phyloP scores from a whole-genome alignment of 2,329 filamentous ascomycete genomes.

The Blumeriella jaapii region DNA sequence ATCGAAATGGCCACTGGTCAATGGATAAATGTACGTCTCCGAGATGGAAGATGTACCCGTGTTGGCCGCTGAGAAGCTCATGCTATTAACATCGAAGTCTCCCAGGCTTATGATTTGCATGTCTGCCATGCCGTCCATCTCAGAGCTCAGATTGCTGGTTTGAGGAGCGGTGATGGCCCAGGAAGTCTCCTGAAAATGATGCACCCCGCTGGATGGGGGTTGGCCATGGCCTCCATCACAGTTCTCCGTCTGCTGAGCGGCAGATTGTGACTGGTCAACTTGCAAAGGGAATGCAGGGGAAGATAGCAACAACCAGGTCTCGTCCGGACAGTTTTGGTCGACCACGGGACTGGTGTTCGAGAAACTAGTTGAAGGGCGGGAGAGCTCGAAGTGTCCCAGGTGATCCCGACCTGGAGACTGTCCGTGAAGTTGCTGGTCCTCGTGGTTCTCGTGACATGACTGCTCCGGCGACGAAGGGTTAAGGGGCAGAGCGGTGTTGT shows the following conservation, averaged over 20 bases:
- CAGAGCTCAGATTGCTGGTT: conserved; percentile 7
- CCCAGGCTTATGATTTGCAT: conserved; percentile 17
- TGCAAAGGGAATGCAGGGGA: conserved; percentile 16
- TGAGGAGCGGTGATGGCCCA: conserved; percentile 13
- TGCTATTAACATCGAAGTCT: conserved; percentile 14
- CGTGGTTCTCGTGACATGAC: not conserved
- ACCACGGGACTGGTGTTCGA: conserved; percentile 8
- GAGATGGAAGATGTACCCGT: conserved; percentile 17
- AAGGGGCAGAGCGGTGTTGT: not conserved
- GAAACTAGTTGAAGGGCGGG: conserved; percentile 3
- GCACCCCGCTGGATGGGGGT: conserved; percentile 10
- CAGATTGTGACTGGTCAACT: conserved; percentile 9
- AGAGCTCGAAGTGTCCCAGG: conserved; percentile 7
- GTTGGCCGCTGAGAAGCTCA: conserved; percentile 11
- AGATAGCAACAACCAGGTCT: conserved; percentile 8
- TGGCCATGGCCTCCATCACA: conserved; percentile 10
- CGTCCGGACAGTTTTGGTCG: conserved; percentile 10
- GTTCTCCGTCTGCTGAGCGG: conserved; percentile 4
- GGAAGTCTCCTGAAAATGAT: conserved; percentile 12
- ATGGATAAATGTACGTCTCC: conserved; percentile 17
- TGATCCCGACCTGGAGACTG: conserved; percentile 3
- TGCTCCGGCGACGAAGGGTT: conserved; percentile 8
- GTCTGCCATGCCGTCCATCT: conserved; percentile 16
- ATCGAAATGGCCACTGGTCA: conserved; percentile 9
- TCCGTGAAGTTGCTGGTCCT: not conserved